phyloP scores from a whole-genome alignment of 2,329 filamentous ascomycete genomes.

The Monilinia polystroma region DNA sequence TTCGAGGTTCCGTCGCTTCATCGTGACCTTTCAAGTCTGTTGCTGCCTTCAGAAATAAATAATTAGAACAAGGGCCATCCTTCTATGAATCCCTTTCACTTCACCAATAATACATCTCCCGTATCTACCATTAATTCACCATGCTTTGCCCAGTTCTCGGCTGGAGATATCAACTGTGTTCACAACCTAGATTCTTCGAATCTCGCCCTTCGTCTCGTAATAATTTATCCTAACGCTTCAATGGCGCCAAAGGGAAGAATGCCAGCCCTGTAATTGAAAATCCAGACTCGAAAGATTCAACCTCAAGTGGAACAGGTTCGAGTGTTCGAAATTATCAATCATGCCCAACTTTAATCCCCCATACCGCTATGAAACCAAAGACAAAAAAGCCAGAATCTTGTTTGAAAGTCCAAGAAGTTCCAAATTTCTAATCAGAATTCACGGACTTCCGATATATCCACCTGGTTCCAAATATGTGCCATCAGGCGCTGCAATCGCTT shows the following conservation, averaged over 20 bases:
- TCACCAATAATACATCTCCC: background rate
- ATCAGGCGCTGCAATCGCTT: background rate
- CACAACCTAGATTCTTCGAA: background rate
- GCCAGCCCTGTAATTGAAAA: background rate
- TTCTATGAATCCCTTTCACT: background rate
- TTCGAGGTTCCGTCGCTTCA: conserved; percentile 6
- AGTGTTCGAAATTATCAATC: background rate
- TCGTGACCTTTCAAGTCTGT: background rate
- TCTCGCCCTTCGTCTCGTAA: background rate
- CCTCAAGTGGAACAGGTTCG: background rate
- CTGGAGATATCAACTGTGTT: background rate
- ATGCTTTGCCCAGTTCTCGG: background rate
- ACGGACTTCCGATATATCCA: background rate
- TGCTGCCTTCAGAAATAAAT: background rate
- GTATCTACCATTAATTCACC: background rate
- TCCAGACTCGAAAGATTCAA: background rate
- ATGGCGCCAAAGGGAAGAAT: background rate
- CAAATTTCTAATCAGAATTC: background rate
- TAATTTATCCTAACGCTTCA: background rate
- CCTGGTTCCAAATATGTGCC: background rate
- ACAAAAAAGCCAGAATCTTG: background rate
- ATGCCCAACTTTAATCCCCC: background rate
- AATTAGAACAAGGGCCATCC: conserved; percentile 3
- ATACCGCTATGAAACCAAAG: background rate
- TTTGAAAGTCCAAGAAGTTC: background rate